Base-by-base conservation (phyloP, 148 eudicot genomes). In the Bassia scoparia region DNA sequence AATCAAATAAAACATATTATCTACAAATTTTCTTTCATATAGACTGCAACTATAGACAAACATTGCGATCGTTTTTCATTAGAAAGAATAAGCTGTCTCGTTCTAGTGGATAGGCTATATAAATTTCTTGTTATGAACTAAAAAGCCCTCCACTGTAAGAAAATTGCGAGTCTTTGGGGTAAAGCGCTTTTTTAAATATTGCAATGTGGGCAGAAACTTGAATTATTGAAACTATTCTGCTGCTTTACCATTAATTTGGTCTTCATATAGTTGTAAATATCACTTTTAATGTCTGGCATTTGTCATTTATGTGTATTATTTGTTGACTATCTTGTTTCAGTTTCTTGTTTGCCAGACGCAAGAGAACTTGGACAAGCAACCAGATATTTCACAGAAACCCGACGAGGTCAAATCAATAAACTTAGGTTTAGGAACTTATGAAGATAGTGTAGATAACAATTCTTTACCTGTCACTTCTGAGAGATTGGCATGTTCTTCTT, bases 381-480 rank as follows among this genome's bases (percentile, higher is more conserved):
- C 52, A 71, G 81, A 64, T 71, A 52, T 58, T 49, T 73, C 82
- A 31, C 71, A 75, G 30, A 53, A 53, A 69, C 72, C 80, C 18
- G 78, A 74, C 73, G 85, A 50, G 68, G 81, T 76, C 72, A 77
- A 75, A 68, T 72, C 80, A 76, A 68, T 56, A 54, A 67, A 58
- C 67, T 59, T 76, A 62, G 62, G 44, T 62, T 64, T 79, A 38
- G 83, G 69, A 63, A 77, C 66, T 76, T 54, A 46, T 68, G 71
- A 79, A 59, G 65, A 76, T 60, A 74, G 71, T 43, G 68, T n/a
- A 56, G 81, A 71, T 77, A 79, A 73, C 75, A 86, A 58, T 13
- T 67, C 78, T n/a, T 74, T 64, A 71, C 67, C 83, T 79, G 81
- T 76, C 69, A 72, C 85, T 15, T 38, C 61, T 49, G 85, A 80